A percentile compares a stretch with the other conserved stretches of the same genome.
Evolutionary conservation across 148 eudicot species (phyloP).

Genomic region (Amaranthus palmeri): DNA sequence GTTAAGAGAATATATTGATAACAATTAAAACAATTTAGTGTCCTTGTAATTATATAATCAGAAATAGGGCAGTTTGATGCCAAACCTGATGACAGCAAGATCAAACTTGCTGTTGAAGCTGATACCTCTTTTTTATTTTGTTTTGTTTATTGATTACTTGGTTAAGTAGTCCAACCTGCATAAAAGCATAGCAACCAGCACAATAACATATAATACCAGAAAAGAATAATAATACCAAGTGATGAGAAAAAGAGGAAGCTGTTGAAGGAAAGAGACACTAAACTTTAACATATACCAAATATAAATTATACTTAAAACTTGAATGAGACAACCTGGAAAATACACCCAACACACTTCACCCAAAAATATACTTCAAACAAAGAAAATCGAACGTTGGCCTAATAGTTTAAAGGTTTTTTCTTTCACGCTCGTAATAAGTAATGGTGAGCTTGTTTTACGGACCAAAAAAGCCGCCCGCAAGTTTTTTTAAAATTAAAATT

Average conservation of each 20-base stretch:
- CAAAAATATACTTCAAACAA: no score
- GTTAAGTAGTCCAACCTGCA: constrained; percentile 33
- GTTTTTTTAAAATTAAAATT: no score
- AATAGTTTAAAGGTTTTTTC: no score
- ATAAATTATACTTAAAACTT: not conserved
- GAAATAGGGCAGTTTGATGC: constrained; percentile 4
- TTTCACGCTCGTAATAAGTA: no score
- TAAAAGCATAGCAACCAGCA: not conserved
- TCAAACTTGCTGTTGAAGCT: constrained; percentile 29
- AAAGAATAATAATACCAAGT: not conserved
- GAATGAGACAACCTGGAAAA: constrained; percentile 30
- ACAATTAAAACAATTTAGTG: no score
- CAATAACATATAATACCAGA: constrained; percentile 17
- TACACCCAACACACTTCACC: not conserved
- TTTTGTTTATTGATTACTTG: constrained; percentile 40
- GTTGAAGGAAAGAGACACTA: constrained; percentile 29
- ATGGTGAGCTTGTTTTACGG: no score
- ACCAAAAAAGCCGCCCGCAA: no score
- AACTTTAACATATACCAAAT: constrained; percentile 18
- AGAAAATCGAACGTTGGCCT: no score
- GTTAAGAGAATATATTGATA: no score
- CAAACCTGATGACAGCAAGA: constrained; percentile 1
- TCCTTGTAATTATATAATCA: not conserved
- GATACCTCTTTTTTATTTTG: constrained; percentile 13
- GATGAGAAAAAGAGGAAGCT: constrained; percentile 18